Conservation (phyloP, 2,329 filamentous ascomycete genomes). For the Knufia petricola region DNA sequence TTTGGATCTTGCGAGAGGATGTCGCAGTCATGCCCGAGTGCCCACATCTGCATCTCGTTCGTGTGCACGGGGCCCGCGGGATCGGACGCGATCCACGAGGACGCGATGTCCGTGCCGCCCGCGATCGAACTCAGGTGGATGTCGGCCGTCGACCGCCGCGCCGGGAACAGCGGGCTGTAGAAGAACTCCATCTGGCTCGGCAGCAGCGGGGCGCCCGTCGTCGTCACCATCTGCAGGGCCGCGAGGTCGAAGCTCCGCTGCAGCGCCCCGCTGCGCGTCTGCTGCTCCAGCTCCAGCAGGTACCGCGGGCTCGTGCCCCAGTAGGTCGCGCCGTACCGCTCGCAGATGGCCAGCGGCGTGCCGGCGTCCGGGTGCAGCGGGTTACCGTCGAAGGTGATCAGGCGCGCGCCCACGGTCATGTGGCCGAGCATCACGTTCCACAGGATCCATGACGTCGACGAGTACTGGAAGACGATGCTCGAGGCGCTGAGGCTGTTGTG, state of each 20-base stretch:
- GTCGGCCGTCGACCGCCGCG: slow-evolving; percentile 1
- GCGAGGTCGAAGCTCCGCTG: slow-evolving; percentile 29
- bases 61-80: slow-evolving; percentile 35
- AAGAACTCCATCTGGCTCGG: slow-evolving; percentile 38
- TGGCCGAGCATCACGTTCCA: slow-evolving; percentile 38
- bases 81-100: slow-evolving; percentile 36
- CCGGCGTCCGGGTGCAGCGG: slow-evolving; percentile 33
- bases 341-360: slow-evolving; percentile 29
- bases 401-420: slow-evolving; percentile 33
- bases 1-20: slow-evolving; percentile 29
- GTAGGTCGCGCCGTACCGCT: slow-evolving; percentile 32
- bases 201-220: slow-evolving; percentile 37
- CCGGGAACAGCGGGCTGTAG: slow-evolving; percentile 31
- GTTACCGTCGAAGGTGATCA: slow-evolving; percentile 37
- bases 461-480: slow-evolving; percentile 38
- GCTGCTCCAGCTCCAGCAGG: slow-evolving; percentile 35
- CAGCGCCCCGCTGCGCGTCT: slow-evolving; percentile 11
- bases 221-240: slow-evolving; percentile 35
- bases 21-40: slow-evolving; percentile 40
- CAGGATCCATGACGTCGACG: slow-evolving; percentile 40
- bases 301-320: slow-evolving; percentile 39
- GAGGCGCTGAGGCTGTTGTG: slow-evolving; percentile 35
- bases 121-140: slow-evolving; percentile 35
- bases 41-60: slow-evolving; percentile 38
- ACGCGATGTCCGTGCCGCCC: slow-evolving; percentile 41